These are phyloP conservation scores for Penicillium argentinense DNA, from an alignment of 495 filamentous ascomycete species.

Conservation along the genomic window DNA sequence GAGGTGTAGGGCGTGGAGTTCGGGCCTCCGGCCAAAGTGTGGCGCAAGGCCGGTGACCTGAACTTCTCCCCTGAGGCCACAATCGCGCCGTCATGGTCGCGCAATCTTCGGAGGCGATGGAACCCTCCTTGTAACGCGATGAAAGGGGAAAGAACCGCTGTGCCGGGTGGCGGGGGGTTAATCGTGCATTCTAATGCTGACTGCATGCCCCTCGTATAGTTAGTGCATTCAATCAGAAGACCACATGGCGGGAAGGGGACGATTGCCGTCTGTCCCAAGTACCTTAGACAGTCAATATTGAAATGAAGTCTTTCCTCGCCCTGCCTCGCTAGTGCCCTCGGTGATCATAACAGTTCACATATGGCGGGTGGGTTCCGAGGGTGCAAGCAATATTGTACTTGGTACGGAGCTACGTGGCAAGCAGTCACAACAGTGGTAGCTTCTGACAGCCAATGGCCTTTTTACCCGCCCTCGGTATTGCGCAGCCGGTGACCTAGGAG, in stretches of 20 bases:
- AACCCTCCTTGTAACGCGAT: constrained; percentile 3
- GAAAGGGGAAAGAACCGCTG: background rate
- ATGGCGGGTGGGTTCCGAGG: no score
- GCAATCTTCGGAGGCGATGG: constrained; percentile 7
- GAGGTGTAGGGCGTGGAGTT: background rate
- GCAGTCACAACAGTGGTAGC: no score
- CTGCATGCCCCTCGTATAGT: constrained; percentile 16
- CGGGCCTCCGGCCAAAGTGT: constrained; percentile 5
- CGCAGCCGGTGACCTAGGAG: no score
- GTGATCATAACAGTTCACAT: no score
- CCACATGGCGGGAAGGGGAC: background rate
- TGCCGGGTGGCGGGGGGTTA: background rate
- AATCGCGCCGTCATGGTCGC: constrained; percentile 7
- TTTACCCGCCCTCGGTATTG: no score
- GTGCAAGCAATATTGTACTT: no score
- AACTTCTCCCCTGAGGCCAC: background rate
- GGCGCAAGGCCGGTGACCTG: constrained; percentile 11
- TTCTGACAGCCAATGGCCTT: no score
- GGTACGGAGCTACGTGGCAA: no score
- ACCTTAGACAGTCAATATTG: no score
- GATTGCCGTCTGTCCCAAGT: no score
- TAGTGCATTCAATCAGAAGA: background rate
- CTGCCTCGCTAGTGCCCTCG: no score
- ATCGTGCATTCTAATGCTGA: constrained; percentile 9
- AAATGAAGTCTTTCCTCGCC: no score